Base-by-base conservation (phyloP, 495 filamentous ascomycete species). In the Extremus antarcticus region DNA sequence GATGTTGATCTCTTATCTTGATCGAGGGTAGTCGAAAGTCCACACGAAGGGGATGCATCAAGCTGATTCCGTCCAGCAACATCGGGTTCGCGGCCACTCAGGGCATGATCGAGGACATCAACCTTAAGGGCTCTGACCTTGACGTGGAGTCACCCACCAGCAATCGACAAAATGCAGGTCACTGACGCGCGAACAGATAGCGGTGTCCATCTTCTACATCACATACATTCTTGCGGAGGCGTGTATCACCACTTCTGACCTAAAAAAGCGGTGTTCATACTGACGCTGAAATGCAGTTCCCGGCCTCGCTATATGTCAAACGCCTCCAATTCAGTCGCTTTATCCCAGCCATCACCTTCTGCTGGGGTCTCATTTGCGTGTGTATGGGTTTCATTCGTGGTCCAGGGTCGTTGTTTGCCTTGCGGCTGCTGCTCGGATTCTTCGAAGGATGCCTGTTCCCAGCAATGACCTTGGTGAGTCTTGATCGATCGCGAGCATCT, bases 1-100 rank as follows among this genome's bases (percentile, higher is more conserved):
- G 9, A 67, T 67, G 65, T 55, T 72, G 0, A 70, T 74, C 32
- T 64, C 59, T 38, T 73, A 73, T 58, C 64, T 74, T 0, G 71
- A 74, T 52, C 61, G 71, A 43, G 69, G 71, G 0, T 45, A 17
- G 7, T n/a, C n/a, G n/a, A n/a, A n/a, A n/a, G n/a, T n/a, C n/a
- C n/a, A n/a, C n/a, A n/a, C n/a, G n/a, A n/a, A n/a, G n/a, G n/a
- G n/a, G n/a, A n/a, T n/a, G n/a, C n/a, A n/a, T n/a, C n/a, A n/a
- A n/a, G n/a, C n/a, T n/a, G n/a, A n/a, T n/a, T n/a, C n/a, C n/a
- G 29, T 7, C 4, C 17, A 45, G 41, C 16, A 73, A 73, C 47
- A 72, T 74, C 20, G 71, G 41, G 8, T 45, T 45, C n/a, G 41
- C 41, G 17, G 41, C 41, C 3, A 45, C 41, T 21, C 70, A 72